phyloP scores from a whole-genome alignment of 257 asterid genomes.

The Rhazya stricta region DNA sequence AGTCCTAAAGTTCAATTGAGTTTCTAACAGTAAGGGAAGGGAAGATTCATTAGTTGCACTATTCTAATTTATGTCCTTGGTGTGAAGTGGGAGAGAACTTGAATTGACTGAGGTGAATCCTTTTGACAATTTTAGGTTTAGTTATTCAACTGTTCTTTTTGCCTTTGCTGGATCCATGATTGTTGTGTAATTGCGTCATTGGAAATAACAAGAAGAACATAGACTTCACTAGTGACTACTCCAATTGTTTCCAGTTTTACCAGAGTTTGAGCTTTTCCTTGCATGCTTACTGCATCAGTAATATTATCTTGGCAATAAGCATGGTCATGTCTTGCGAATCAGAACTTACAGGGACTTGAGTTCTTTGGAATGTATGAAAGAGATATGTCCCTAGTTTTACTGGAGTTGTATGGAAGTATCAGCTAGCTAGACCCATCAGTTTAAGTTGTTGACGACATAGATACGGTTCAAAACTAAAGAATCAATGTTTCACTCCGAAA shows the following conservation, averaged over 20 bases:
- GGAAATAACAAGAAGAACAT: background rate
- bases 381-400: background rate
- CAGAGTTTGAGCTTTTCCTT: background rate
- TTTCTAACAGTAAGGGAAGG: background rate
- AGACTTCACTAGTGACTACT: background rate
- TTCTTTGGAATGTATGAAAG: background rate
- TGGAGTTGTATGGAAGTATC: background rate
- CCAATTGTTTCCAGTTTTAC: background rate
- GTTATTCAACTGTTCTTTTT: background rate
- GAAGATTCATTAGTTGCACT: background rate
- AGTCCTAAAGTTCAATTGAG: background rate
- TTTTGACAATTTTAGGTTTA: background rate
- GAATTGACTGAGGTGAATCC: background rate
- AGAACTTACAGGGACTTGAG: background rate
- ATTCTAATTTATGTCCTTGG: background rate
- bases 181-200: background rate
- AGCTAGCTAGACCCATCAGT: background rate
- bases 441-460: background rate
- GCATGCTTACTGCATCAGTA: background rate
- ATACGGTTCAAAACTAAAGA: background rate
- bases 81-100: background rate
- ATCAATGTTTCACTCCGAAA: background rate
- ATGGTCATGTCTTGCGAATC: background rate
- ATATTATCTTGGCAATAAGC: background rate
- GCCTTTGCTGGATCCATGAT: background rate